These are phyloP conservation scores for Debaryomyces coudertii DNA, from an alignment of 1,139 yeast genomes.

Conservation along the genomic window DNA sequence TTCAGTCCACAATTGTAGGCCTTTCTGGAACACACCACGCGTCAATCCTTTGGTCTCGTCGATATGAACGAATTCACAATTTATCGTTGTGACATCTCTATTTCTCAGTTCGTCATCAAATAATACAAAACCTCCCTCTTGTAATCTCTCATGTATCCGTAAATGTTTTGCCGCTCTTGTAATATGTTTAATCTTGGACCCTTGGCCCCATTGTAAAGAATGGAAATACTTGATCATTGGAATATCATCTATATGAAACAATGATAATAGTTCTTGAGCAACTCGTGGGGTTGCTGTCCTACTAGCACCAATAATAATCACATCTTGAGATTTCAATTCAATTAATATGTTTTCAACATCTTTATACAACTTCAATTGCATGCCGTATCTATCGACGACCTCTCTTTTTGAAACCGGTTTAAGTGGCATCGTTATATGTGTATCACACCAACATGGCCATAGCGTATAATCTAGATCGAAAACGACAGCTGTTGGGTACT, in stretches of 20 bases:
- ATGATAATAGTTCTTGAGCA: constrained; percentile 58
- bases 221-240: constrained; percentile 54
- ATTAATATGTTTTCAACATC: constrained; percentile 63
- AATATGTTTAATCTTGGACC: constrained; percentile 65
- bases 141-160: constrained; percentile 41
- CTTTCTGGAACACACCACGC: constrained; percentile 47
- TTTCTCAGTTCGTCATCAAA: constrained; percentile 74
- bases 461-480: constrained; percentile 78
- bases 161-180: constrained; percentile 47
- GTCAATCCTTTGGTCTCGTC: constrained; percentile 54
- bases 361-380: constrained; percentile 51
- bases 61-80: constrained; percentile 63
- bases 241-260: constrained; percentile 49
- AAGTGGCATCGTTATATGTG: constrained; percentile 61
- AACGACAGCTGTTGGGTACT: constrained; percentile 63
- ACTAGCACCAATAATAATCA: constrained; percentile 63
- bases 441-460: constrained; percentile 74
- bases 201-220: constrained; percentile 67
- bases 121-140: constrained; percentile 55
- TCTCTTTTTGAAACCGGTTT: constrained; percentile 24
- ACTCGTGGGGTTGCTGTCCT: constrained; percentile 66
- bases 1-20: constrained; percentile 41
- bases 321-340: constrained; percentile 44
- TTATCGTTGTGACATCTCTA: constrained; percentile 62
- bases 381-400: constrained; percentile 51